Evolutionary conservation across 192 early-diverging fungal genomes (phyloP).

Genomic region (Glomus cerebriforme): DNA sequence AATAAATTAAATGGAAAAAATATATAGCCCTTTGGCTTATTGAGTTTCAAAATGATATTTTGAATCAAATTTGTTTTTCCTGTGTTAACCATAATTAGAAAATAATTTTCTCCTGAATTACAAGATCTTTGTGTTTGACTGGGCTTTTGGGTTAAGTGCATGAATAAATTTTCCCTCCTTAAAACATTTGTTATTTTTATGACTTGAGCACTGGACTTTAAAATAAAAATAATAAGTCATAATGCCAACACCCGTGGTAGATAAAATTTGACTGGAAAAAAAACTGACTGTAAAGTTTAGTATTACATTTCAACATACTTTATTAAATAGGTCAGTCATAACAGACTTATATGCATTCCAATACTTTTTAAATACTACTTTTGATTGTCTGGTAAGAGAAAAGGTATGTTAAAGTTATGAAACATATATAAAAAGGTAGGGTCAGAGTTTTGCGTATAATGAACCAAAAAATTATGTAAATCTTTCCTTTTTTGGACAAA

Average conservation of each 20-base stretch:
- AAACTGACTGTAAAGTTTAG: slow-evolving; percentile 9
- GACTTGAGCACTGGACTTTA: background rate
- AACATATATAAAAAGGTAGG: too few species aligned
- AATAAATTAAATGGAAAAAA: slow-evolving; percentile 25
- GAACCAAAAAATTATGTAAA: too few species aligned
- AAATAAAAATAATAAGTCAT: slow-evolving; percentile 20
- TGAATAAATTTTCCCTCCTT: slow-evolving; percentile 8
- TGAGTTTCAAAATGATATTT: too few species aligned
- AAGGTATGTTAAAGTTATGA: too few species aligned
- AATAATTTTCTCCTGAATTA: slow-evolving; percentile 7
- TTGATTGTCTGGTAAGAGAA: too few species aligned
- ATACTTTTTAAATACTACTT: too few species aligned
- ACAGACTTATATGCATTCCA: too few species aligned
- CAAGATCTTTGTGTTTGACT: background rate
- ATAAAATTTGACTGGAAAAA: slow-evolving; percentile 21
- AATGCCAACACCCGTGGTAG: slow-evolving; percentile 15
- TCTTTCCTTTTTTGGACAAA: too few species aligned
- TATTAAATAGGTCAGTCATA: too few species aligned
- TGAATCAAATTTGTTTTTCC: slow-evolving; percentile 30
- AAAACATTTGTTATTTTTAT: background rate
- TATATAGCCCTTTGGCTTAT: slow-evolving; percentile 24
- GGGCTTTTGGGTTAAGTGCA: background rate
- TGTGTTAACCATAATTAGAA: slow-evolving; percentile 28
- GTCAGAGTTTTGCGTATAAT: too few species aligned
- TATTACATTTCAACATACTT: too few species aligned